These are phyloP conservation scores for Acacia pycnantha DNA, from an alignment of 331 rosid genomes.

Conservation along the genomic window DNA sequence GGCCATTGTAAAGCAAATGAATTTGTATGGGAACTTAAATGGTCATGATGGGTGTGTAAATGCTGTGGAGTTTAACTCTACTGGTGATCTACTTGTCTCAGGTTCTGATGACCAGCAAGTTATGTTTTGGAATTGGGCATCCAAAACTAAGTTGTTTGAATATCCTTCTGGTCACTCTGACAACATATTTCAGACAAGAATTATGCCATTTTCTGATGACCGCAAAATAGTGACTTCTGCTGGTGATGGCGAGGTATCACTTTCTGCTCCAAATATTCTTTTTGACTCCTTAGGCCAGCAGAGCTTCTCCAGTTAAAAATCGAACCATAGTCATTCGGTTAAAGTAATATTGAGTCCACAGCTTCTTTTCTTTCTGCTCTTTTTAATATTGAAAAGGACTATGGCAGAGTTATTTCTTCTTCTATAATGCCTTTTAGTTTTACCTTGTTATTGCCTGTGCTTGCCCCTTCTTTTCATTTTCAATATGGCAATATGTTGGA, in stretches of 20 bases:
- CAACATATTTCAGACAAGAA: conserved; percentile 50
- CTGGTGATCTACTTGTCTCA: conserved; percentile 55
- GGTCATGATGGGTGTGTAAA: conserved; percentile 62
- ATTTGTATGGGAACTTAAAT: conserved; percentile 41
- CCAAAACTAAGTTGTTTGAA: conserved; percentile 33
- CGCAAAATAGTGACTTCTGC: conserved; percentile 53
- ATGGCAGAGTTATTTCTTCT: neutral
- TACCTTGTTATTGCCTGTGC: neutral
- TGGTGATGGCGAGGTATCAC: conserved; percentile 58
- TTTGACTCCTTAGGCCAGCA: neutral
- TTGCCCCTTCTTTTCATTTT: conserved; percentile 3
- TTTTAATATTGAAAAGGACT: conserved; percentile 14
- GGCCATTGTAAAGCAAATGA: conserved; percentile 47
- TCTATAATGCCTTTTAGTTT: neutral
- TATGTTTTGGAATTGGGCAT: conserved; percentile 54
- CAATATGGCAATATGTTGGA: conserved; percentile 6
- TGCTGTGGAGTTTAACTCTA: conserved; percentile 56
- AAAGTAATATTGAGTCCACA: neutral
- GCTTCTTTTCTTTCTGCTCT: neutral
- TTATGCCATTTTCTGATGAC: conserved; percentile 53
- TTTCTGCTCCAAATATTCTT: neutral
- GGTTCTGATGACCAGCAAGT: conserved; percentile 58
- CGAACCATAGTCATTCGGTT: neutral
- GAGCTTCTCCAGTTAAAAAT: neutral
- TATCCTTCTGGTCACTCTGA: conserved; percentile 53